Evolutionary conservation across 1,284 basidiomycete genomes (phyloP).

Genomic region (Termitomyces sp.): DNA sequence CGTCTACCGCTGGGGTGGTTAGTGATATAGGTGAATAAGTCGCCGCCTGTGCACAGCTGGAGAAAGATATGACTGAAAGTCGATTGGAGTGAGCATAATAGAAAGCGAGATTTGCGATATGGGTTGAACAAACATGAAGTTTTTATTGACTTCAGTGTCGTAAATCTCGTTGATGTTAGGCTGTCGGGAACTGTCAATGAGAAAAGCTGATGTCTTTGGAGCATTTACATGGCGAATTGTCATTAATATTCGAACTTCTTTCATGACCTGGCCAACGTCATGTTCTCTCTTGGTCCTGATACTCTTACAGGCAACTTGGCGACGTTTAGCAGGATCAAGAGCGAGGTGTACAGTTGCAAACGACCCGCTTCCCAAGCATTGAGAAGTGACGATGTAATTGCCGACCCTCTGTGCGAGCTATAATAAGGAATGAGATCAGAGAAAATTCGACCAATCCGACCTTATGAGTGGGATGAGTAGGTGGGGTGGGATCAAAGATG

Average conservation of each 20-base stretch:
- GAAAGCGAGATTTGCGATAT: neutral
- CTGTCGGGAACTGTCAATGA: slow-evolving; percentile 31
- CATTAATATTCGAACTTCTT: slow-evolving; percentile 71
- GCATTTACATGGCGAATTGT: slow-evolving; percentile 61
- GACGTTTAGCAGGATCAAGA: slow-evolving; percentile 52
- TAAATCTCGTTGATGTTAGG: slow-evolving; percentile 79
- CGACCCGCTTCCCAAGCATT: slow-evolving; percentile 73
- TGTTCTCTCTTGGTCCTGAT: slow-evolving; percentile 56
- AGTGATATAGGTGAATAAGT: slow-evolving; percentile 76
- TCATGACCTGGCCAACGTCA: slow-evolving; percentile 60
- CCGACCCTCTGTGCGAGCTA: slow-evolving; percentile 40
- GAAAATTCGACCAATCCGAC: slow-evolving; percentile 26
- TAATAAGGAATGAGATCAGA: neutral
- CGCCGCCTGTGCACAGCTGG: slow-evolving; percentile 71
- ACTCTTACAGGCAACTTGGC: slow-evolving; percentile 82
- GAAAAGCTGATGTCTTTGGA: neutral
- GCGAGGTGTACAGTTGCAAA: slow-evolving; percentile 80
- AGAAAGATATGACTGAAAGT: slow-evolving; percentile 64
- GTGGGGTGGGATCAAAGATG: slow-evolving; percentile 60
- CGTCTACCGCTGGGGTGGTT: slow-evolving; percentile 46
- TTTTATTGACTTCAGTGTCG: slow-evolving; percentile 59
- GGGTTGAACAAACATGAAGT: slow-evolving; percentile 46
- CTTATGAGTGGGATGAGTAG: slow-evolving; percentile 47
- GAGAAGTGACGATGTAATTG: slow-evolving; percentile 63
- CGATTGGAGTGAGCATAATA: neutral